phyloP scores from a whole-genome alignment of 1,284 basidiomycete species.

The Leccinum huronense region DNA sequence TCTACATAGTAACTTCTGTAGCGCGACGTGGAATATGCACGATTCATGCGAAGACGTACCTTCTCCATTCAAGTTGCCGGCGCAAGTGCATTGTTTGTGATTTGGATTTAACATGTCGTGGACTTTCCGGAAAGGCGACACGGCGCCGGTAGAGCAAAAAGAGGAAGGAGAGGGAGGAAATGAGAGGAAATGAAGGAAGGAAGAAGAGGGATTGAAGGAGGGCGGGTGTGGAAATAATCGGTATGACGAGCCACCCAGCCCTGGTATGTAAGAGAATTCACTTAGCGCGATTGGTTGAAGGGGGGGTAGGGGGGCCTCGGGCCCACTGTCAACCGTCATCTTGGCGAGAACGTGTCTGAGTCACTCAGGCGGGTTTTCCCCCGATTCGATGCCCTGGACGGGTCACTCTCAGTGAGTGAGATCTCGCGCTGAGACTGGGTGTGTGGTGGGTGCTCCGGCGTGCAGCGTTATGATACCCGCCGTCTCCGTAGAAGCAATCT shows the following conservation, averaged over 20 bases:
- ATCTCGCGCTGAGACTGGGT: conserved; percentile 11
- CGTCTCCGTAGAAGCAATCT: not conserved
- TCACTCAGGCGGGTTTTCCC: not conserved
- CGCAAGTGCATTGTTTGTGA: not conserved
- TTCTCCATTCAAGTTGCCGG: not conserved
- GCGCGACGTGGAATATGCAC: not conserved
- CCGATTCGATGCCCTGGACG: conserved; percentile 4
- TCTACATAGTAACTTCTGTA: not conserved
- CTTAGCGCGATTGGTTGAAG: conserved; percentile 1
- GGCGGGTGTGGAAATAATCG: conserved; percentile 1
- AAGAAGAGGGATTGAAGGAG: not conserved
- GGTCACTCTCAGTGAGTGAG: not conserved
- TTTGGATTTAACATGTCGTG: not conserved
- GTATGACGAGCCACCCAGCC: not conserved
- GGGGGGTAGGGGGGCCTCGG: not conserved
- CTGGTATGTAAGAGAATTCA: conserved; percentile 8
- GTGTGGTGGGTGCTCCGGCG: not conserved
- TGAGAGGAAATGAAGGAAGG: not conserved
- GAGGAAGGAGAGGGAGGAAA: not conserved
- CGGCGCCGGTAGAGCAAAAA: not conserved
- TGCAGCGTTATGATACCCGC: conserved; percentile 5
- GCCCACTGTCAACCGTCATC: conserved; percentile 1
- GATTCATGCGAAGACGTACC: conserved; percentile 6
- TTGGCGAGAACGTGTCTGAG: not conserved
- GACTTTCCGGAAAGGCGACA: not conserved